phyloP scores from a whole-genome alignment of 2,329 filamentous ascomycete genomes.

The Verticillium dahliae region DNA sequence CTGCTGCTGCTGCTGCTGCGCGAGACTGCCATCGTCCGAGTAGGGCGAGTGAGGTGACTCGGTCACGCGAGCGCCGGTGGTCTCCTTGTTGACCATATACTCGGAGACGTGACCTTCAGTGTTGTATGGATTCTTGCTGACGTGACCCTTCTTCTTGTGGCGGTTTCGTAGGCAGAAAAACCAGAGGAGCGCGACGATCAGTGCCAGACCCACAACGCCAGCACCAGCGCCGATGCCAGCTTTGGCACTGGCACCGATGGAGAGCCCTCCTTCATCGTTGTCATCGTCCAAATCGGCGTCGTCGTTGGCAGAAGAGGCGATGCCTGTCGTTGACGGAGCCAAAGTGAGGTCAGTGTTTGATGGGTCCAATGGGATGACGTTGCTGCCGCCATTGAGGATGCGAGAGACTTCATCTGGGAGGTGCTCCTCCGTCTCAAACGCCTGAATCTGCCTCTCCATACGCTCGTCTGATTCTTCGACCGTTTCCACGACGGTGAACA shows the following conservation, averaged over 20 bases:
- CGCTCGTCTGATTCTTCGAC: neutral
- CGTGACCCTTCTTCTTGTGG: slow-evolving; percentile 20
- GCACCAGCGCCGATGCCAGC: slow-evolving; percentile 40
- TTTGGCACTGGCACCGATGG: slow-evolving; percentile 37
- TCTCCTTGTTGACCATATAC: slow-evolving; percentile 41
- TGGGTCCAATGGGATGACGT: neutral
- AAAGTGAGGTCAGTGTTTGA: neutral
- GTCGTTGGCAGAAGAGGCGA: neutral
- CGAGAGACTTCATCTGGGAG: neutral
- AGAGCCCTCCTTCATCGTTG: slow-evolving; percentile 18
- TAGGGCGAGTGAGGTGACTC: slow-evolving; percentile 36
- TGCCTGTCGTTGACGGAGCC: neutral
- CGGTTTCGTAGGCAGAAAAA: slow-evolving; percentile 28
- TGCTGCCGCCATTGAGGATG: neutral
- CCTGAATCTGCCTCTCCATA: too few relatives aligned
- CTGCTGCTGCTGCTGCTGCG: slow-evolving; percentile 1
- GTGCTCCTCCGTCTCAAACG: neutral
- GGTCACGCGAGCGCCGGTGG: slow-evolving; percentile 23
- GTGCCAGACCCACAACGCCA: slow-evolving; percentile 27
- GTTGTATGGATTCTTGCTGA: slow-evolving; percentile 18
- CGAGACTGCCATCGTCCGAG: slow-evolving; percentile 30
- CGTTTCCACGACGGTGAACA: neutral
- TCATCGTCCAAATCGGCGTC: neutral
- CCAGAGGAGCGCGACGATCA: slow-evolving; percentile 33
- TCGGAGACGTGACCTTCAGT: slow-evolving; percentile 20